Evolutionary conservation across 768 basidiomycete species (phyloP).

Genomic region (Astraeus odoratus): DNA sequence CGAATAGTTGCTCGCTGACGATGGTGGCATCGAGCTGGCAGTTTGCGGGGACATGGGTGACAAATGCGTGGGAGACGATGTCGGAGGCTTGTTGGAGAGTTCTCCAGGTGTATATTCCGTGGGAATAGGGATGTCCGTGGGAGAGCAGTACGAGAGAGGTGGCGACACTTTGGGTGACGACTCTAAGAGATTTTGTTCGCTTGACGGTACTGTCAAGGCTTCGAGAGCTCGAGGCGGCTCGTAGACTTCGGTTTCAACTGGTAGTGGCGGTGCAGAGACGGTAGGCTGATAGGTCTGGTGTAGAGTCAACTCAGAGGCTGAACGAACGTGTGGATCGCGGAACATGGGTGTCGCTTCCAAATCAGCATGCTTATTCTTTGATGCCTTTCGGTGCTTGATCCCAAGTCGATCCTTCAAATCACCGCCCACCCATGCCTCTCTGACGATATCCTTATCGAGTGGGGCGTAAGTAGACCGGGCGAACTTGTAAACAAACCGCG

Average conservation of each 20-base stretch:
- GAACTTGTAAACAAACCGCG: constrained; percentile 76
- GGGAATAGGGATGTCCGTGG: constrained; percentile 40
- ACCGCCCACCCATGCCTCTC: constrained; percentile 86
- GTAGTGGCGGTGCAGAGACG: constrained; percentile 20
- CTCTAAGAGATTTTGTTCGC: constrained; percentile 8
- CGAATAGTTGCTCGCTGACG: constrained; percentile 2
- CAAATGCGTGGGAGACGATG: constrained; percentile 14
- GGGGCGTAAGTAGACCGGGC: constrained; percentile 65
- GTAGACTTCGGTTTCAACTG: constrained; percentile 14
- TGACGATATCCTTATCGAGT: constrained; percentile 82
- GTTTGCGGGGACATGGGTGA: constrained; percentile 5
- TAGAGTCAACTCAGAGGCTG: constrained; percentile 52
- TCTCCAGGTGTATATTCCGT: constrained; percentile 45
- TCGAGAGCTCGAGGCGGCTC: constrained; percentile 10
- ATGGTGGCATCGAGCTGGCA: constrained; percentile 1
- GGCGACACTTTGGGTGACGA: constrained; percentile 20
- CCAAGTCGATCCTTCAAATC: constrained; percentile 80
- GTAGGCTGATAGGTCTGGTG: constrained; percentile 43
- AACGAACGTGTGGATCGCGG: constrained; percentile 53
- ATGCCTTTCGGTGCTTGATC: constrained; percentile 53
- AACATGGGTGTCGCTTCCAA: constrained; percentile 72
- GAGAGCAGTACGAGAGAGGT: constrained; percentile 57
- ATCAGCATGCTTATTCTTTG: constrained; percentile 34
- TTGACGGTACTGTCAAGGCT: constrained; percentile 3
- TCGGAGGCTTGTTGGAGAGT: constrained; percentile 34